Conservation (phyloP, 2,329 filamentous ascomycete species). For the Phialemoniopsis sp. region DNA sequence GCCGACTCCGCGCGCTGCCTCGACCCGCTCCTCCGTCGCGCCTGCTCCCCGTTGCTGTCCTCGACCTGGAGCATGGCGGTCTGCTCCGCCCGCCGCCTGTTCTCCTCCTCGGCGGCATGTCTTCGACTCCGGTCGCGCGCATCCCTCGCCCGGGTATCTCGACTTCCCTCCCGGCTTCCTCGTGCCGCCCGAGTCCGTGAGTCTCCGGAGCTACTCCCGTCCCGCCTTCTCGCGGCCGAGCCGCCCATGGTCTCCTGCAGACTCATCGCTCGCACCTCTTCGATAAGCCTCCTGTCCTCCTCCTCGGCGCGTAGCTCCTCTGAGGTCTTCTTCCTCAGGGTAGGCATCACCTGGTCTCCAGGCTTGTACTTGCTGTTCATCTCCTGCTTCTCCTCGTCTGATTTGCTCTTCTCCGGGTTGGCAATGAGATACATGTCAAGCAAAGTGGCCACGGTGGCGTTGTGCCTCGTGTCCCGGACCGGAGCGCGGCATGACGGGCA, state of each 20-base stretch:
- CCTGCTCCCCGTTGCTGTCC: constrained; percentile 18
- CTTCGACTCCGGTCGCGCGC: constrained; percentile 16
- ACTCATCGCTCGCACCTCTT: constrained; percentile 70
- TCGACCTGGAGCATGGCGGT: constrained; percentile 32
- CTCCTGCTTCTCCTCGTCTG: constrained; percentile 69
- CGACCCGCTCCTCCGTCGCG: constrained; percentile 39
- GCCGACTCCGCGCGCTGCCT: constrained; percentile 34
- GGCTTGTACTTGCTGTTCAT: constrained; percentile 73
- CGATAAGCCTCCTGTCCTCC: constrained; percentile 65
- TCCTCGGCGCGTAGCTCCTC: constrained; percentile 54
- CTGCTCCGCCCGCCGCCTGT: constrained; percentile 21
- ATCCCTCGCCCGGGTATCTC: constrained; percentile 18
- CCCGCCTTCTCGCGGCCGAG: constrained; percentile 17
- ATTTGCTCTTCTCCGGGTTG: constrained; percentile 71
- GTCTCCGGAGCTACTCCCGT: constrained; percentile 13
- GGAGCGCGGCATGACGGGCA: constrained; percentile 88
- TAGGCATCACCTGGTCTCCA: constrained; percentile 76
- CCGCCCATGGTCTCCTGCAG: constrained; percentile 61
- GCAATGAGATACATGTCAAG: constrained; percentile 82
- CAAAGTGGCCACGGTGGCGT: constrained; percentile 85
- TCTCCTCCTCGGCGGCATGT: constrained; percentile 22
- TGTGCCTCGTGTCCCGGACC: constrained; percentile 83
- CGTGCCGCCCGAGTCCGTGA: constrained; percentile 15
- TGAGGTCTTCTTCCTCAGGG: constrained; percentile 46
- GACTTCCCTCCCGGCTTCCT: constrained; percentile 28